Evolutionary conservation across 2,329 filamentous ascomycete species (phyloP), one percentile per base, ranked within the genome.

Genomic region (Coniochaeta sp.): DNA sequence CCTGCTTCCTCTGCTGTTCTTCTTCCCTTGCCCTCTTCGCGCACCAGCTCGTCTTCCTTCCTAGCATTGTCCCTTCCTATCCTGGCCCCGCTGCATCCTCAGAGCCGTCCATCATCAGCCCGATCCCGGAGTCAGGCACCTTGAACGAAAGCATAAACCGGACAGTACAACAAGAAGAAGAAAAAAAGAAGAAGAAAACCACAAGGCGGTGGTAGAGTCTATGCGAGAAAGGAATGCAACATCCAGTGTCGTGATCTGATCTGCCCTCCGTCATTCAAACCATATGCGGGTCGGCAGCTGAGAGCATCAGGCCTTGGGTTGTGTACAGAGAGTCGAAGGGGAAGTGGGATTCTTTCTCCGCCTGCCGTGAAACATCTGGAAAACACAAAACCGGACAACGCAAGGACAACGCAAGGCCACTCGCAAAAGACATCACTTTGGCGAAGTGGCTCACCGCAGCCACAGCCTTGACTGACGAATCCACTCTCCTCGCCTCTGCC

Each of bases 1-100:
- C 61, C 34, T 61, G 64, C 58, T 61, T 62, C 50, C 59, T 60
- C 56, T 60, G 63, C 60, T 58, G 59, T 33, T 38, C 28, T 64
- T n/a, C 59, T 44, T 24, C 22, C 56, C 14, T 57, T 52, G 12
- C n/a, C 14, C 16, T 34, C 22, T 36, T 52, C 44, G n/a, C 47
- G 6, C 22, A 22, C 22, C 47, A 7, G 22, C n/a, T 17, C 11
- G 26, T 52, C 47, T 17, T 22, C 22, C 47, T 52, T n/a, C 17
- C 47, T n/a, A 52, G 22, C 47, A 24, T 52, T 31, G 47, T 7
- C 24, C 26, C 22, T 3, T 52, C 19, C 44, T 26, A 1, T 24
- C 22, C 47, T 24, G 4, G 22, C 22, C 47, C 47, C 47, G 19
- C 47, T 14, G 14, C 26, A n/a, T 28, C 47, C 31, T 17, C 28